These are phyloP conservation scores for Kodamaea fungicola DNA, from an alignment of 1,139 yeast species.

Conservation along the genomic window DNA sequence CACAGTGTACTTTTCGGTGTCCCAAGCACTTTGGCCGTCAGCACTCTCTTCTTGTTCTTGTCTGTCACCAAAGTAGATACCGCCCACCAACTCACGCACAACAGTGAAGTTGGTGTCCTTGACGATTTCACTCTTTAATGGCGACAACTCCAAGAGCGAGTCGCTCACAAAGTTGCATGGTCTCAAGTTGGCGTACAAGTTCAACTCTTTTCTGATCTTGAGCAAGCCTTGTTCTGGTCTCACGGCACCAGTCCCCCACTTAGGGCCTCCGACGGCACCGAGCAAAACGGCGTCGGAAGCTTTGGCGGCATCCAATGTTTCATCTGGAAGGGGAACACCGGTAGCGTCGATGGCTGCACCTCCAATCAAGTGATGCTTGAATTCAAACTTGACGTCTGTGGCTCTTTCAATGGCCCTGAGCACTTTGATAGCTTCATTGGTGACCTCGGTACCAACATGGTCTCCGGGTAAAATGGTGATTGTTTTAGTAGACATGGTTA, in stretches of 20 bases:
- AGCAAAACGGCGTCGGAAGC: constrained; percentile 86
- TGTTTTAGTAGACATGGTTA: constrained; percentile 43
- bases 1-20: constrained; percentile 87
- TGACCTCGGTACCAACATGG: constrained; percentile 91
- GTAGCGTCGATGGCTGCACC: constrained; percentile 98
- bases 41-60: constrained; percentile 85
- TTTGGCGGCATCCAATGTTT: constrained; percentile 79
- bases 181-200: constrained; percentile 90
- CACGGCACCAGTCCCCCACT: constrained; percentile 93
- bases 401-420: constrained; percentile 68
- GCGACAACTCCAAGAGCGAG: constrained; percentile 77
- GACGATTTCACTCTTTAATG: constrained; percentile 79
- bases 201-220: constrained; percentile 89
- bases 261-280: constrained; percentile 99
- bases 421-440: constrained; percentile 88
- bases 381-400: constrained; percentile 63
- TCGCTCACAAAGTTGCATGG: constrained; percentile 96
- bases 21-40: constrained; percentile 67
- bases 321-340: constrained; percentile 90
- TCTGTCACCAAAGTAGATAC: constrained; percentile 95
- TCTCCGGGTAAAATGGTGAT: constrained; percentile 93
- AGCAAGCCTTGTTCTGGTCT: constrained; percentile 97
- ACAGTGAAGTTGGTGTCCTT: constrained; percentile 88
- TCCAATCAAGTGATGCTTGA: constrained; percentile 83
- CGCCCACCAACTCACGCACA: constrained; percentile 96